Evolutionary conservation across 176 grass and related monocot genomes (phyloP), one percentile per base, ranked within the genome.

Genomic region (Cymbopogon citratus): DNA sequence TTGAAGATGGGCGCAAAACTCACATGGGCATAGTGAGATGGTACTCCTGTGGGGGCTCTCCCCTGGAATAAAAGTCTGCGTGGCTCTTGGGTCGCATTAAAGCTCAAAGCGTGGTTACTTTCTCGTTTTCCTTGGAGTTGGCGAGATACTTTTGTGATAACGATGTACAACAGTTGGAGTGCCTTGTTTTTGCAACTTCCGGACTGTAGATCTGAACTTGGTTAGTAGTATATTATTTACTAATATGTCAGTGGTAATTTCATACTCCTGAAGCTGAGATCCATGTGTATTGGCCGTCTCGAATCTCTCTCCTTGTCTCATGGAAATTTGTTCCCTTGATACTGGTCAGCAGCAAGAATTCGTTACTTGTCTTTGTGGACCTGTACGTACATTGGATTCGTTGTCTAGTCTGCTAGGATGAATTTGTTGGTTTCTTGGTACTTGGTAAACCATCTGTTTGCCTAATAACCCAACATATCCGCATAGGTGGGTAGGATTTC

Each of bases 131-230:
- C 38, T 59, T 71, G 65, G 77, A 46, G 44, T 71, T 65, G 36
- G 25, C 35, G 72, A 28, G 9, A 73, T 89, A 49, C 19, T 78
- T 83, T 80, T 48, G 52, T 72, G 78, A 49, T 45, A 67, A 78
- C 73, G 56, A 73, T 72, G 73, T 11, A 36, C 21, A 78, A 46
- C 78, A 82, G 27, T 82, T 78, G 52, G 64, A 56, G 66, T 84
- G 29, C 15, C 9, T 70, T 75, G 76, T 14, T 63, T 46, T 61
- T 40, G 46, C 36, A 57, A 36, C 72, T 62, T 63, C 65, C 16
- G 16, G 44, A 86, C 79, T 83, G 68, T 74, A 86, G 88, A 86
- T 90, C 88, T 83, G 79, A 79, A 40, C 74, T 74, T 83, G 72
- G 67, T 46, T 69, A 24, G 56, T 60, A 57, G 52, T 34, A 29